Base-by-base conservation (phyloP, 129 eudicot species). In the Oenanthe sinensis region DNA sequence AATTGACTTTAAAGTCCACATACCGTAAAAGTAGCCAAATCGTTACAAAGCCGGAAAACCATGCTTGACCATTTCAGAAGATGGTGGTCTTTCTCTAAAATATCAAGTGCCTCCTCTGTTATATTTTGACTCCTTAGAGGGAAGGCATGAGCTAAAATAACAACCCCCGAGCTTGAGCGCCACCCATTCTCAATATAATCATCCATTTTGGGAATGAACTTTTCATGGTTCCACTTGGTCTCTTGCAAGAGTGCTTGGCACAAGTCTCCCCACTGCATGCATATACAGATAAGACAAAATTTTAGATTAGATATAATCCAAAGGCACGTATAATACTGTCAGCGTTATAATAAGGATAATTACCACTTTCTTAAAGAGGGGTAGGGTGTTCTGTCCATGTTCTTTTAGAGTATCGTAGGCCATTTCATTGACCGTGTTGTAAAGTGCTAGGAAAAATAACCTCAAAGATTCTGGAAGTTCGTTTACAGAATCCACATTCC, bases 21-120 rank as follows among this genome's bases (percentile, higher is more conserved):
- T 71, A 86, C 87, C 60, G 72, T 50, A 7, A 78, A 83, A 67
- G 83, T 81, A 20, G 69, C 89, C 81, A 81, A 69, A 78, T 86
- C 87, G 4, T 83, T 83, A 82, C 78, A 80, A 42, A 86, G 87
- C 42, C 89, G 81, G 60, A 83, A 78, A 81, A 90, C 49, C 77
- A 86, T 58, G 5, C 90, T 84, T 22, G 96, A 87, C 87, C 85
- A 84, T 75, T 80, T 83, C 52, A 81, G n/a, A 49, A 86, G 87
- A 68, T 83, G 79, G 45, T 78, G 79, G 70, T 26, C 79, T 39
- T 69, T 84, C 47, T 80, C 77, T 47, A 83, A 78, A 16, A 46
- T 22, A 24, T 50, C 47, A 6, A 60, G 16, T 24, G 69, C 67
- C 60, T 83, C 76, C 30, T 77, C 58, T 6, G 77, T 80, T 26